These are phyloP conservation scores for Phytophthora cryptogea DNA, from an alignment of 352 stramenopile genomes.

Conservation along the genomic window DNA sequence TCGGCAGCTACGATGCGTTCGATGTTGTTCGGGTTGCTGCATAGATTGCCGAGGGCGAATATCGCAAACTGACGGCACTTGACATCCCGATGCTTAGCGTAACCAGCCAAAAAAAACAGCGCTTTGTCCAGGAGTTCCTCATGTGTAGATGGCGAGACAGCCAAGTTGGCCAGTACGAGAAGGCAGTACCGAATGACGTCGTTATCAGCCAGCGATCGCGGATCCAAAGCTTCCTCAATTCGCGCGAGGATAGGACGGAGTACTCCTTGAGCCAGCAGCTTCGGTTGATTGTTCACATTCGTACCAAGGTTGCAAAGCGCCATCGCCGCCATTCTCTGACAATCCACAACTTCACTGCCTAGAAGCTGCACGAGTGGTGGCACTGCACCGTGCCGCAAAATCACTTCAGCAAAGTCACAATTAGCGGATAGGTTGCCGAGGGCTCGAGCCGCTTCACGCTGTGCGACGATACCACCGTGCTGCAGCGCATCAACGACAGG, in stretches of 20 bases:
- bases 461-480: conserved; percentile 76
- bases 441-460: conserved; percentile 92
- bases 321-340: conserved; percentile 96
- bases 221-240: conserved; percentile 90
- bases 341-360: conserved; percentile 89
- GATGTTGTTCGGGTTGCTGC: conserved; percentile 91
- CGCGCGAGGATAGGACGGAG: conserved; percentile 89
- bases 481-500: conserved; percentile 85
- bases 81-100: conserved; percentile 94
- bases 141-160: conserved; percentile 86
- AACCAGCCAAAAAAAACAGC: conserved; percentile 90
- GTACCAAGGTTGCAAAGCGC: conserved; percentile 94
- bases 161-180: conserved; percentile 94
- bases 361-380: conserved; percentile 89
- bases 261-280: conserved; percentile 89
- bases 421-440: conserved; percentile 96
- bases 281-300: conserved; percentile 93
- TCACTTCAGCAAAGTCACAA: conserved; percentile 93
- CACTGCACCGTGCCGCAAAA: conserved; percentile 89
- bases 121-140: conserved; percentile 74
- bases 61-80: conserved; percentile 97
- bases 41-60: conserved; percentile 95
- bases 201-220: conserved; percentile 92
- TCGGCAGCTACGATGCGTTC: conserved; percentile 89
- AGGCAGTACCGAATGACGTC: conserved; percentile 96